phyloP scores from a whole-genome alignment of 495 filamentous ascomycete genomes.

The Cetradonia linearis region DNA sequence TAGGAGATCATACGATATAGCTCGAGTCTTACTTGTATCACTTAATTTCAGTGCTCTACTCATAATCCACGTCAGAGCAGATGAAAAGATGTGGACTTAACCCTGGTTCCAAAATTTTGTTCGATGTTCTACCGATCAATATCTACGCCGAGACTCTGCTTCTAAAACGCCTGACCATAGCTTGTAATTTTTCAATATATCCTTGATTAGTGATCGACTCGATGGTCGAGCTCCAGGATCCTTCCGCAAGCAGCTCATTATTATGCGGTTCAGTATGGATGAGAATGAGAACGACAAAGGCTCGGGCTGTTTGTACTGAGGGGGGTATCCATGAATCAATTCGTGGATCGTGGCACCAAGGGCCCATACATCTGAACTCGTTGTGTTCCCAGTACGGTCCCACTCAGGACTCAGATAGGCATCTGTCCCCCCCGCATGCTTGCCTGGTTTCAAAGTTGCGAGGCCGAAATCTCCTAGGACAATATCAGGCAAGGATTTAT shows the following conservation, averaged over 20 bases:
- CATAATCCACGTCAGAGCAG: too few relatives aligned
- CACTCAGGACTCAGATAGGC: neutral
- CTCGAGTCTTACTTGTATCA: too few relatives aligned
- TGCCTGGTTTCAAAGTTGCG: slow-evolving; percentile 8
- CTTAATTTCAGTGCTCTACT: too few relatives aligned
- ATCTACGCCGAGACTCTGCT: too few relatives aligned
- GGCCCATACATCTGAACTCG: slow-evolving; percentile 7
- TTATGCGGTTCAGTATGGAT: neutral
- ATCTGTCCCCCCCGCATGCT: neutral
- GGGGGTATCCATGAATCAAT: neutral
- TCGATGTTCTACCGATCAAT: too few relatives aligned
- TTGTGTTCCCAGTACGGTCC: neutral
- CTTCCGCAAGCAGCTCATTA: neutral
- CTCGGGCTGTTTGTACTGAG: neutral
- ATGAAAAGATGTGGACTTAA: too few relatives aligned
- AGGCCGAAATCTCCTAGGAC: slow-evolving; percentile 20
- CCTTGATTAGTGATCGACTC: neutral
- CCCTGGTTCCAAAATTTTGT: too few relatives aligned
- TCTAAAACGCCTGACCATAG: too few relatives aligned
- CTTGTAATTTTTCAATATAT: neutral
- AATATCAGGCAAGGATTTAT: neutral
- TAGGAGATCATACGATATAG: too few relatives aligned
- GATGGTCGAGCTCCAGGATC: neutral
- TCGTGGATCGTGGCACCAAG: slow-evolving; percentile 11
- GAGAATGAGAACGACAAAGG: neutral